Evolutionary conservation across 108 stramenopile genomes (phyloP).

Genomic region (Aurantiochytrium sp.): DNA sequence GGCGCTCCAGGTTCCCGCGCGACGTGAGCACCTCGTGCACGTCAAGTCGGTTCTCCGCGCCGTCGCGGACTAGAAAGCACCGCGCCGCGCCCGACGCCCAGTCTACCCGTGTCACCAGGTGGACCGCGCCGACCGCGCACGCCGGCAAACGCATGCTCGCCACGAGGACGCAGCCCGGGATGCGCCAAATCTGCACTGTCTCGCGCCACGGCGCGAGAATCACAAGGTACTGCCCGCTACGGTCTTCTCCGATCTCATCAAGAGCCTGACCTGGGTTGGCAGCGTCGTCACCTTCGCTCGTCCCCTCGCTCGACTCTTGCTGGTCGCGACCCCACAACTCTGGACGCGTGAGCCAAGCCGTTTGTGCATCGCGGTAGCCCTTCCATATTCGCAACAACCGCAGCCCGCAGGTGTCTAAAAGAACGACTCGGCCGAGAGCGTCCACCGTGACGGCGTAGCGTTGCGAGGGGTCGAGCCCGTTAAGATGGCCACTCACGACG

Average conservation of each 20-base stretch:
- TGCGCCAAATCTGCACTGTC: conserved; percentile 27
- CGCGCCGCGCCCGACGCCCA: neutral
- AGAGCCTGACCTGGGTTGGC: too few species aligned
- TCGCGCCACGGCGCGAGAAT: conserved; percentile 13
- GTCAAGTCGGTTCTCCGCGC: neutral
- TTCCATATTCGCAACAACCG: neutral
- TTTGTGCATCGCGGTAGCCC: conserved; percentile 12
- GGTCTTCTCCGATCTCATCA: neutral
- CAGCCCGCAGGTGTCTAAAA: neutral
- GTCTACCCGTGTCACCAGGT: neutral
- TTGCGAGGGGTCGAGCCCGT: conserved; percentile 7
- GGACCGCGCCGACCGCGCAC: neutral
- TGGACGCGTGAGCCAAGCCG: neutral
- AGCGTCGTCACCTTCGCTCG: neutral
- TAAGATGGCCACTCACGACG: neutral
- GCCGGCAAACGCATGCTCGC: neutral
- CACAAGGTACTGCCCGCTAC: neutral
- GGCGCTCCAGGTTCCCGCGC: neutral
- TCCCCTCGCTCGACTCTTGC: neutral
- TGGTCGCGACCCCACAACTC: neutral
- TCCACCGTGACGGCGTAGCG: neutral
- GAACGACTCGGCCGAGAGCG: neutral
- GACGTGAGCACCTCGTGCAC: neutral
- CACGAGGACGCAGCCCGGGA: neutral
- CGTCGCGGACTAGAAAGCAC: neutral